Conservation (phyloP, 1,284 basidiomycete species). For the Pterulicium gracile region DNA sequence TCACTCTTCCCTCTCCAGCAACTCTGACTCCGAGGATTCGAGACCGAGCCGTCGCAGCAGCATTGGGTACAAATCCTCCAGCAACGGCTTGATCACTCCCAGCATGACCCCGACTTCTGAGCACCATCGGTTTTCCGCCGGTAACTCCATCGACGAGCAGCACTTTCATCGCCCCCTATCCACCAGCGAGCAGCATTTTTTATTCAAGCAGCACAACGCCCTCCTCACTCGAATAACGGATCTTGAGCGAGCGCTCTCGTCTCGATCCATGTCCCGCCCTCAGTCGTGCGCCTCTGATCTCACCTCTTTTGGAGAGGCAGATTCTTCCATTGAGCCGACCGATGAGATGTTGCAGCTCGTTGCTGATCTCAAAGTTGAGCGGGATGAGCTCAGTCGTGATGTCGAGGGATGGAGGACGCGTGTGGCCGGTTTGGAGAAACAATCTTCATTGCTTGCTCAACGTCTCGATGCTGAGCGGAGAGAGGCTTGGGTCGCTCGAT, state of each 20-base stretch:
- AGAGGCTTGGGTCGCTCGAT: constrained; percentile 67
- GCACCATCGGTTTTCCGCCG: background rate
- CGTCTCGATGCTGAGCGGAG: constrained; percentile 60
- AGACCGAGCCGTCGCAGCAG: constrained; percentile 39
- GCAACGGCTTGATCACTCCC: constrained; percentile 52
- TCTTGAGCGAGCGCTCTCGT: constrained; percentile 56
- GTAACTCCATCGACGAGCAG: constrained; percentile 24
- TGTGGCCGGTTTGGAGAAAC: constrained; percentile 57
- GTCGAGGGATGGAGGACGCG: constrained; percentile 66
- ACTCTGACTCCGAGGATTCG: constrained; percentile 7
- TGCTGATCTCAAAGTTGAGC: constrained; percentile 65
- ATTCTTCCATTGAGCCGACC: constrained; percentile 34
- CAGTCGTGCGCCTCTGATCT: constrained; percentile 40
- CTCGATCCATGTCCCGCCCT: constrained; percentile 23
- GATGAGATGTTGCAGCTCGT: constrained; percentile 68
- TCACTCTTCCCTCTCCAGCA: constrained; percentile 13
- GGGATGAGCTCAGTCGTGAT: constrained; percentile 70
- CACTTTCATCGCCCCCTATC: constrained; percentile 37
- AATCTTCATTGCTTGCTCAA: constrained; percentile 42
- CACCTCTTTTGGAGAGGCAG: constrained; percentile 16
- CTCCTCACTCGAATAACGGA: constrained; percentile 71
- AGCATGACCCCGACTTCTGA: constrained; percentile 47
- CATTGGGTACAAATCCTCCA: constrained; percentile 60
- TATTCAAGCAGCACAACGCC: constrained; percentile 70
- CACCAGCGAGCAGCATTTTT: constrained; percentile 67